phyloP scores from a whole-genome alignment of 2,329 filamentous ascomycete species.

The Pestalotiopsis sp. region DNA sequence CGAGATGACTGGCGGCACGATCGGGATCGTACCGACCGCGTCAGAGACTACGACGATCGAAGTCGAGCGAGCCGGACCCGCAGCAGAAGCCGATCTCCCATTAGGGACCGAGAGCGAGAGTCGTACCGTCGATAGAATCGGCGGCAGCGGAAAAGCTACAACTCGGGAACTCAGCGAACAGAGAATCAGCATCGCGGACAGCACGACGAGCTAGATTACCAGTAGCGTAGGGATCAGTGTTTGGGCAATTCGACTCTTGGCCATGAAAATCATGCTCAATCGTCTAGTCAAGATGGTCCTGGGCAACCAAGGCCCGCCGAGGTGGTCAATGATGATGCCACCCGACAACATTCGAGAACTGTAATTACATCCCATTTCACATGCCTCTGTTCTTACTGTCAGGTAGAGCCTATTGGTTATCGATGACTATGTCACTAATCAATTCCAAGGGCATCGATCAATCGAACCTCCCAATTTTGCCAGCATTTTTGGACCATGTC shows the following conservation, averaged over 20 bases:
- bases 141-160: background rate
- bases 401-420: background rate
- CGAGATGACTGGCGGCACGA: slow-evolving; percentile 40
- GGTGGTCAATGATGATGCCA: no score
- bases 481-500: no score
- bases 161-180: background rate
- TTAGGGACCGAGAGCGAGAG: slow-evolving; percentile 48
- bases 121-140: slow-evolving; percentile 50
- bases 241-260: no score
- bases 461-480: no score
- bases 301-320: no score
- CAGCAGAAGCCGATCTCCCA: slow-evolving; percentile 48
- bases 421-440: no score
- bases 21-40: slow-evolving; percentile 35
- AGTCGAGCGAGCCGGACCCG: slow-evolving; percentile 42
- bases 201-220: background rate
- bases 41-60: slow-evolving; percentile 35
- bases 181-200: background rate
- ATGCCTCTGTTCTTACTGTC: background rate
- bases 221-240: no score
- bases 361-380: no score
- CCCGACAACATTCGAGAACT: no score
- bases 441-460: no score
- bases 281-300: no score
- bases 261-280: no score